A percentile compares a stretch with the other conserved stretches of the same genome.
phyloP scores from a whole-genome alignment of 805 yeast species.

The Wickerhamiella dianesei region DNA sequence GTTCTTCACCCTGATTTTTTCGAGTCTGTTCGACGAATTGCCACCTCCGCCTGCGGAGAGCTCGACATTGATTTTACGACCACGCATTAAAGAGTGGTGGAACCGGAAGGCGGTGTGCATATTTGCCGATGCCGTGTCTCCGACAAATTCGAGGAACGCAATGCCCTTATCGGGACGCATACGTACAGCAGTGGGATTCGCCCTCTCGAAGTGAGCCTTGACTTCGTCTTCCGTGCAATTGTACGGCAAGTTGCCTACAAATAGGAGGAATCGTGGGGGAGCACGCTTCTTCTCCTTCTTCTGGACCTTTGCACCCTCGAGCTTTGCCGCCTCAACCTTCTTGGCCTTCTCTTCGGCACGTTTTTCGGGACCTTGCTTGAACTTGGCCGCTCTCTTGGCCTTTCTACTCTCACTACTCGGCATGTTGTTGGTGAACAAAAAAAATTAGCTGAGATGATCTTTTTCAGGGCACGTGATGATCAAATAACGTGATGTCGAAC shows the following conservation, averaged over 20 bases:
- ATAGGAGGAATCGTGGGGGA: constrained; percentile 63
- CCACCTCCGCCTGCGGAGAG: constrained; percentile 98
- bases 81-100: constrained; percentile 60
- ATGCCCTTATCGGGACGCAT: constrained; percentile 63
- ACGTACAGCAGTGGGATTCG: constrained; percentile 59
- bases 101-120: constrained; percentile 75
- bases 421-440: constrained; percentile 4
- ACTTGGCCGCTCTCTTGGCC: constrained; percentile 18
- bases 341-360: constrained; percentile 19
- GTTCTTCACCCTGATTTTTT: constrained; percentile 69
- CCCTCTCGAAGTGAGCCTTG: constrained; percentile 54
- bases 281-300: constrained; percentile 55
- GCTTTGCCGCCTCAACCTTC: constrained; percentile 24
- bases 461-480: neutral
- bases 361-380: constrained; percentile 15
- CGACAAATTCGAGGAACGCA: constrained; percentile 76
- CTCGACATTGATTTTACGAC: constrained; percentile 83
- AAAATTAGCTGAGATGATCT: neutral
- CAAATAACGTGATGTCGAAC: no score
- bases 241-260: constrained; percentile 84
- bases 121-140: constrained; percentile 53
- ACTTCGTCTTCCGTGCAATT: constrained; percentile 50
- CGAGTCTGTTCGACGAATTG: constrained; percentile 44
- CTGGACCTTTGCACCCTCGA: constrained; percentile 20
- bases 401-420: constrained; percentile 27